Base-by-base conservation (phyloP, 495 filamentous ascomycete species). In the Hypoxylon subgilvum region DNA sequence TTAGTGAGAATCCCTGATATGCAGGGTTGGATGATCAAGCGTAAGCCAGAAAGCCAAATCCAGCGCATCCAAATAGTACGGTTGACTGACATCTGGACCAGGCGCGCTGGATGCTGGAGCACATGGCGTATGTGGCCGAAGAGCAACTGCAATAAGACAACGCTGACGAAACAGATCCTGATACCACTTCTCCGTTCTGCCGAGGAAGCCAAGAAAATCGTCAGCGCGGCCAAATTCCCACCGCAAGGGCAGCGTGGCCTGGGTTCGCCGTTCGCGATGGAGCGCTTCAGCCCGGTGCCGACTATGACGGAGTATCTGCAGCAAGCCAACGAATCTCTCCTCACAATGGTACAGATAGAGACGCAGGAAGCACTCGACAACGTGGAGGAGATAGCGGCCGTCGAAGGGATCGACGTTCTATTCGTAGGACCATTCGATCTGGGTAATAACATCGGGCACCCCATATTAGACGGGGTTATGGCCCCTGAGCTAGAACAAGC, bases 271-370 rank as follows among this genome's bases (percentile, higher is more conserved):
- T 86, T 87, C 52, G 75, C 83, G 0, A 82, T 86, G 74, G 83
- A 85, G 52, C 80, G 76, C 38, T 91, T 91, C 63, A 66, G 71
- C 36, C 78, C 84, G 1, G 70, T 70, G 1, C 73, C 80, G 12
- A 78, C 79, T 3, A 61, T 78, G 52, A 78, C 78, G 2, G 84
- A 88, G 32, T 95, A 95, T 59, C 77, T 91, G 18, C 81, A 86
- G 57, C 82, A 91, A 52, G 88, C 89, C 19, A 92, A 93, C 70
- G 81, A 83, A 7, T 78, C 79, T 30, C 72, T 92, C 9, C 68
- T 91, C 25, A 88, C 86, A 16, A 86, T 90, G 64, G 82, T 92
- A 22, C 90, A 94, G 75, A 92, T 94, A 49, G 90, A 95, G 72
- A 94, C 90, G 0, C 77, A 76, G 56, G 86, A 86, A 61, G 89